phyloP scores from a whole-genome alignment of 164 flowering plant genomes.

The Liquidambar formosana region DNA sequence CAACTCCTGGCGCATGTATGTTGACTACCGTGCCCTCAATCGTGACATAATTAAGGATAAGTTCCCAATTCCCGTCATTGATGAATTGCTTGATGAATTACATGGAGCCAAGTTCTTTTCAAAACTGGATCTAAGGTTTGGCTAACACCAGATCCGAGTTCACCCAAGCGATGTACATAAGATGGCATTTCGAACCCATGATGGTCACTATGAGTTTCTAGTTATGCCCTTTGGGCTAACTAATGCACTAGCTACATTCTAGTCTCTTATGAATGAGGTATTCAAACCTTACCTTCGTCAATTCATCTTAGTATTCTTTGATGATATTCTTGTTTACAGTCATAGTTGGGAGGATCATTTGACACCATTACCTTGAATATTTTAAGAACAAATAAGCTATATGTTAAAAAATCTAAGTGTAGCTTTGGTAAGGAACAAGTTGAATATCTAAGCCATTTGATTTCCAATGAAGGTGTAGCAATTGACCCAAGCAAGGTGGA shows the following conservation, averaged over 20 bases:
- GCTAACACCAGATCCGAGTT: conserved; percentile 8
- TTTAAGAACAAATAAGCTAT: not conserved
- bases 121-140: conserved; percentile 3
- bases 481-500: not conserved
- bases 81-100: conserved; percentile 8
- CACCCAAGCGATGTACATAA: not conserved
- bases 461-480: not conserved
- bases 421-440: not conserved
- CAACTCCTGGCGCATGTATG: no score
- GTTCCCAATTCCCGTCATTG: no score
- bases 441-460: conserved; percentile 7
- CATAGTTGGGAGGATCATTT: not conserved
- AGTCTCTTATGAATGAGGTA: not conserved
- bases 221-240: no score
- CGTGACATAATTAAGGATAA: no score
- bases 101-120: conserved; percentile 4
- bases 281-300: no score
- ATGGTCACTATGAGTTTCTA: no score
- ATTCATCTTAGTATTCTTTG: no score
- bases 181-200: conserved; percentile 8
- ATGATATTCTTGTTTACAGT: no score
- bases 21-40: no score
- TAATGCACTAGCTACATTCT: conserved; percentile 3
- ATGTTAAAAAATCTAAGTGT: conserved; percentile 4
- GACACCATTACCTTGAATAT: not conserved